phyloP scores from a whole-genome alignment of 495 filamentous ascomycete genomes.

The Trichoderma virens region DNA sequence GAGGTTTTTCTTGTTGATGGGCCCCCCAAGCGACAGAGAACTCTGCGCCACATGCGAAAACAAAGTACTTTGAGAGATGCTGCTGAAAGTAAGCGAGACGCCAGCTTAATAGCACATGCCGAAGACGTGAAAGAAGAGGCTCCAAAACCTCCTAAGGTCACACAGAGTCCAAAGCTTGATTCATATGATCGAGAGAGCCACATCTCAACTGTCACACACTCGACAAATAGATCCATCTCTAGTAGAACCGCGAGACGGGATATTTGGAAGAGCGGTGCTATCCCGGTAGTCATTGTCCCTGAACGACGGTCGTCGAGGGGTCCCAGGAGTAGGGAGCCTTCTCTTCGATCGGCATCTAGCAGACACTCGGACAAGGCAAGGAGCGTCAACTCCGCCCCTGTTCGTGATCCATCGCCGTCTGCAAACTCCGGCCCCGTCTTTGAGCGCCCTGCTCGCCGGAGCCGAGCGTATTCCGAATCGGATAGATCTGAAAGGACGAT shows the following conservation, averaged over 20 bases:
- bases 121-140: background rate
- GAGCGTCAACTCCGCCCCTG: conserved; percentile 33
- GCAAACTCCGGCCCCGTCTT: conserved; percentile 27
- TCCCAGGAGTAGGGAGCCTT: conserved; percentile 37
- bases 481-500: conserved; percentile 45
- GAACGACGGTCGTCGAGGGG: conserved; percentile 58
- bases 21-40: conserved; percentile 46
- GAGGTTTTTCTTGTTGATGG: conserved; percentile 64
- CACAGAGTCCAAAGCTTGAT: background rate
- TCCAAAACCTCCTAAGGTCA: background rate
- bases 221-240: conserved; percentile 42
- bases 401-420: conserved; percentile 24
- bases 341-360: conserved; percentile 47
- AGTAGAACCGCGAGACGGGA: conserved; percentile 48
- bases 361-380: conserved; percentile 38
- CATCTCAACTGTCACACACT: conserved; percentile 43
- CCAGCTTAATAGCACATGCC: conserved; percentile 17
- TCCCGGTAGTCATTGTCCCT: conserved; percentile 67
- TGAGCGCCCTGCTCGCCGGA: conserved; percentile 28
- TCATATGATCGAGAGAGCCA: conserved; percentile 36
- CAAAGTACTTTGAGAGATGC: conserved; percentile 41
- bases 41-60: conserved; percentile 65
- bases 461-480: conserved; percentile 39
- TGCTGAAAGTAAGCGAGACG: conserved; percentile 22
- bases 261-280: conserved; percentile 44